Percentiles rank a stretch among this genome's conserved stretches.
These are phyloP conservation scores for Fusarium sp. DNA, from an alignment of 2,329 filamentous ascomycete species.

Conservation along the genomic window DNA sequence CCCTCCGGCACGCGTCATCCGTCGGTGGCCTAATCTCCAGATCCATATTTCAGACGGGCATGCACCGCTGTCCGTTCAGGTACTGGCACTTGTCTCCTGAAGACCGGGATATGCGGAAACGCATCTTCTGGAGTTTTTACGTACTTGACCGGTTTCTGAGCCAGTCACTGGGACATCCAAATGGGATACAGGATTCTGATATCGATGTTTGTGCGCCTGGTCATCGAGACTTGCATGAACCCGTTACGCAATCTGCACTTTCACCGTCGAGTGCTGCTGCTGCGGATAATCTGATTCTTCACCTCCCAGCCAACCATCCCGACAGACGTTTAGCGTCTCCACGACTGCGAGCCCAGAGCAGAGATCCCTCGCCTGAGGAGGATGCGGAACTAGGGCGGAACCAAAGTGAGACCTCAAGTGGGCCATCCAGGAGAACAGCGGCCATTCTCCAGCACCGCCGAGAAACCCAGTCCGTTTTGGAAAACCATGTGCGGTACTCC, in stretches of 20 bases:
- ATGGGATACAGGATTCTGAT: constrained; percentile 48
- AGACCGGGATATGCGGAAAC: constrained; percentile 48
- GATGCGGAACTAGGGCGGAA: not conserved
- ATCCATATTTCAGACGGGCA: constrained; percentile 57
- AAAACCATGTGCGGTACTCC: not conserved
- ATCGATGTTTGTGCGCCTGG: constrained; percentile 51
- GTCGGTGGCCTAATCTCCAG: constrained; percentile 57
- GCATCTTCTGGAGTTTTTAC: constrained; percentile 53
- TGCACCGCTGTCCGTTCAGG: constrained; percentile 60
- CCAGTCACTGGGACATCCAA: constrained; percentile 49
- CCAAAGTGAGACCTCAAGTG: not conserved
- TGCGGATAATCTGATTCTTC: constrained; percentile 8
- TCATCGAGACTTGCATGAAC: constrained; percentile 37
- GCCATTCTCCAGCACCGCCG: constrained; percentile 3
- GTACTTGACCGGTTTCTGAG: constrained; percentile 50
- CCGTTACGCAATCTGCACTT: constrained; percentile 7
- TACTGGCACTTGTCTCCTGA: constrained; percentile 53
- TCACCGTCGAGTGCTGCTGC: constrained; percentile 4
- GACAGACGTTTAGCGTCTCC: constrained; percentile 25
- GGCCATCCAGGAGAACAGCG: not conserved
- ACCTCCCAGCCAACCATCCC: constrained; percentile 14
- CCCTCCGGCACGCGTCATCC: constrained; percentile 57
- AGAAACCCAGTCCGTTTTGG: not conserved
- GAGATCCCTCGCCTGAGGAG: not conserved
- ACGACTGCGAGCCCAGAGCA: not conserved